phyloP scores from a whole-genome alignment of 768 basidiomycete genomes.

The Pulveroboletus sp. region DNA sequence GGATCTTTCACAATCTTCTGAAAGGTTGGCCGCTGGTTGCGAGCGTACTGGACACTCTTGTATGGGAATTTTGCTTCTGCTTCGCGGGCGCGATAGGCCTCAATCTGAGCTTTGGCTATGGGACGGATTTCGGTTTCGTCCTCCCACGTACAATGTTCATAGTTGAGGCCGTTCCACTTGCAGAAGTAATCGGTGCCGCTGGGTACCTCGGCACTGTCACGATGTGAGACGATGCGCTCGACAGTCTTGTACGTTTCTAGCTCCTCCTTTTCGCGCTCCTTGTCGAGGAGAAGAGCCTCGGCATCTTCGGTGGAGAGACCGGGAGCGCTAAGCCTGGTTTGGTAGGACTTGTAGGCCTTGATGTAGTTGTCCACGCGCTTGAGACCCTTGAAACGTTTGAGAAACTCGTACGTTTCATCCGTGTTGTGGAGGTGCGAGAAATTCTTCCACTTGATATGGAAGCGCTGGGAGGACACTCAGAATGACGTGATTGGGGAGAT shows the following conservation, averaged over 20 bases:
- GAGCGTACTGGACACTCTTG: conserved; percentile 69
- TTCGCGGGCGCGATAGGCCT: conserved; percentile 73
- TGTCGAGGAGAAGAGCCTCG: conserved; percentile 84
- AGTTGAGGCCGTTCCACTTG: conserved; percentile 94
- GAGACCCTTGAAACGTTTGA: conserved; percentile 91
- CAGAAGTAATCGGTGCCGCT: conserved; percentile 81
- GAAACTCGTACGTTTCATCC: conserved; percentile 95
- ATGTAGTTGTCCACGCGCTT: conserved; percentile 99
- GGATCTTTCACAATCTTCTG: conserved; percentile 85
- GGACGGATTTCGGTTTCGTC: conserved; percentile 70
- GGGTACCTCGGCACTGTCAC: conserved; percentile 50
- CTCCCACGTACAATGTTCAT: conserved; percentile 97
- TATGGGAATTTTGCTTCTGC: conserved; percentile 78
- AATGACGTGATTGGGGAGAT: background rate
- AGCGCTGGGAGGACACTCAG: conserved; percentile 57
- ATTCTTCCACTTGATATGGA: conserved; percentile 99
- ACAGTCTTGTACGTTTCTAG: conserved; percentile 87
- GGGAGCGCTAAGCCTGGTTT: conserved; percentile 58
- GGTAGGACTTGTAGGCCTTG: conserved; percentile 79
- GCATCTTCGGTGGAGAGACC: conserved; percentile 80
- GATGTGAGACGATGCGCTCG: conserved; percentile 82
- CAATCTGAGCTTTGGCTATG: conserved; percentile 75
- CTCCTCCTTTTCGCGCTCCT: conserved; percentile 88
- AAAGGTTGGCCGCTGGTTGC: conserved; percentile 71
- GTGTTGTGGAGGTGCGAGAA: conserved; percentile 99